These are phyloP conservation scores for Aspergillus neotritici DNA, from an alignment of 2,329 filamentous ascomycete species.

Conservation along the genomic window DNA sequence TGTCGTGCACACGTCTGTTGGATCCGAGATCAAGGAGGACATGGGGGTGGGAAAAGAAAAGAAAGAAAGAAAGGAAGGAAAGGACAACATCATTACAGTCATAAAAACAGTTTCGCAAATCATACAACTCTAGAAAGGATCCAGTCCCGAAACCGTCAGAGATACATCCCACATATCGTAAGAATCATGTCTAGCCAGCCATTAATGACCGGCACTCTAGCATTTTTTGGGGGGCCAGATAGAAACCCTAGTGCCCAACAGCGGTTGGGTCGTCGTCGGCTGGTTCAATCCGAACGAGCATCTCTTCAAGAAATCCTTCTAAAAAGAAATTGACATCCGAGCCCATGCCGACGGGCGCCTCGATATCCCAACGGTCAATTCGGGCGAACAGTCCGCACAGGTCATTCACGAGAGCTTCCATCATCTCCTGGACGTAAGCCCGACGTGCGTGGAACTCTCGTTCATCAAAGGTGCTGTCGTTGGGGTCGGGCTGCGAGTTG, in stretches of 20 bases:
- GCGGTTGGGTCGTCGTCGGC: constrained; percentile 35
- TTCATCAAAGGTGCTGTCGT: constrained; percentile 43
- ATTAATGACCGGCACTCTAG: not conserved
- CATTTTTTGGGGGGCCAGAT: too few species aligned
- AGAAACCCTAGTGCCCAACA: not conserved
- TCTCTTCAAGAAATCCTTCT: constrained; percentile 88
- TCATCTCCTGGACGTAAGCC: constrained; percentile 74
- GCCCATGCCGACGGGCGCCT: constrained; percentile 87
- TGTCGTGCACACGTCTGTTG: too few species aligned
- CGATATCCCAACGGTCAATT: constrained; percentile 81
- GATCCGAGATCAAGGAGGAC: not conserved
- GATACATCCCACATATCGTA: constrained; percentile 5
- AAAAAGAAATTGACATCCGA: constrained; percentile 82
- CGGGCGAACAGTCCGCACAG: constrained; percentile 78
- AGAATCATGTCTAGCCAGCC: constrained; percentile 1
- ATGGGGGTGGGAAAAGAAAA: constrained; percentile 4
- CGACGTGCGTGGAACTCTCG: constrained; percentile 55
- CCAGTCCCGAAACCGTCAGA: constrained; percentile 2
- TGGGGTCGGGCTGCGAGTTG: constrained; percentile 44
- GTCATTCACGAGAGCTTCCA: constrained; percentile 75
- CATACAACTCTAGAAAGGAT: not conserved
- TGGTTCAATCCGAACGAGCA: constrained; percentile 85
- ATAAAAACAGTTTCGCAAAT: not conserved
- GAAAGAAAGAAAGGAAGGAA: not conserved
- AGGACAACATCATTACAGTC: not conserved